Evolutionary conservation across 257 asterid species (phyloP).

Genomic region (Ligustrum vulgare): DNA sequence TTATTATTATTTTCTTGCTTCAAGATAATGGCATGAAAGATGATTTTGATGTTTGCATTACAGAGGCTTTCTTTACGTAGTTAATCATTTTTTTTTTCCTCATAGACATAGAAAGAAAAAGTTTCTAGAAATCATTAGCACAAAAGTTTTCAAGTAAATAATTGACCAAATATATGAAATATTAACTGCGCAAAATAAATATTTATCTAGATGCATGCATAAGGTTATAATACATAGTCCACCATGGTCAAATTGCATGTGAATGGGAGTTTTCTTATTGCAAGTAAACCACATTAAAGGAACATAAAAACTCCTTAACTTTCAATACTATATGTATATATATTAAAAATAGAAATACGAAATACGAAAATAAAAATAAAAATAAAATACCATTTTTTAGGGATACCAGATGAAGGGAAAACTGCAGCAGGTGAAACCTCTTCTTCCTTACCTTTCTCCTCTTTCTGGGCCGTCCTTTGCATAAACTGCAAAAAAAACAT

Average conservation of each 20-base stretch:
- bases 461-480: slow-evolving; percentile 81
- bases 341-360: too few relatives aligned
- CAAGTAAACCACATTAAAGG: neutral
- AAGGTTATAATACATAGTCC: neutral
- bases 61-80: neutral
- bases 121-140: neutral
- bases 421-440: slow-evolving; percentile 48
- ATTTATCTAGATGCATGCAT: neutral
- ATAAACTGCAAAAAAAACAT: slow-evolving; percentile 58
- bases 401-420: slow-evolving; percentile 42
- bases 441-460: slow-evolving; percentile 51
- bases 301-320: neutral
- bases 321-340: neutral
- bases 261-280: too few relatives aligned
- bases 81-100: too few relatives aligned
- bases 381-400: slow-evolving; percentile 62
- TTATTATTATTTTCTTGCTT: too few relatives aligned
- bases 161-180: neutral
- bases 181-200: neutral
- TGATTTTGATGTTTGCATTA: neutral
- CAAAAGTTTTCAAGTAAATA: neutral
- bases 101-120: neutral
- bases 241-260: too few relatives aligned
- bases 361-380: neutral
- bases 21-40: neutral